Conservation (phyloP, 768 basidiomycete species). For the Sporobolomyces phaffii region DNA sequence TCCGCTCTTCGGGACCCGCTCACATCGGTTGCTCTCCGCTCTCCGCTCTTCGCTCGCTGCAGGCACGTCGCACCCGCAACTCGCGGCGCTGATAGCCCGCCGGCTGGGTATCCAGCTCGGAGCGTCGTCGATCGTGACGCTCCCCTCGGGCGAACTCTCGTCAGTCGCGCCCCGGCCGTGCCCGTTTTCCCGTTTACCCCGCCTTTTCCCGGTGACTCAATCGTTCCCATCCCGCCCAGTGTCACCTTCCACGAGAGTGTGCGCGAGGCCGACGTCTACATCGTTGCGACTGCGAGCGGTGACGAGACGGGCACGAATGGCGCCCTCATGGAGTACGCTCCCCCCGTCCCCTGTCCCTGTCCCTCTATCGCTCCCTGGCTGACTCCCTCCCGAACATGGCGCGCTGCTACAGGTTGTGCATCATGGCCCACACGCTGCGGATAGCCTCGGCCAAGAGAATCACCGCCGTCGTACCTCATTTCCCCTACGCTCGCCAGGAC, state of each 20-base stretch:
- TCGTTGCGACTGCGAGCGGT: slow-evolving; percentile 85
- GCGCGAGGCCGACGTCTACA: slow-evolving; percentile 97
- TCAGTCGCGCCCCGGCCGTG: slow-evolving; percentile 56
- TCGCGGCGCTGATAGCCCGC: slow-evolving; percentile 73
- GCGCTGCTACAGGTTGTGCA: slow-evolving; percentile 46
- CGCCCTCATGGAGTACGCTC: slow-evolving; percentile 90
- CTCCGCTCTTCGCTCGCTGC: background rate
- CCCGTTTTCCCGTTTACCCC: no score
- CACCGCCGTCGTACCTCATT: slow-evolving; percentile 91
- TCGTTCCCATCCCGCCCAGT: background rate
- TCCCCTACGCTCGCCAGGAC: slow-evolving; percentile 95
- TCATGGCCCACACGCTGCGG: slow-evolving; percentile 99
- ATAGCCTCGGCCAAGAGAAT: slow-evolving; percentile 98
- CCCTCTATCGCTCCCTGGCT: background rate
- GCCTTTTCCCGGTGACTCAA: background rate
- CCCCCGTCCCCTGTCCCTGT: background rate
- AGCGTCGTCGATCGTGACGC: slow-evolving; percentile 74
- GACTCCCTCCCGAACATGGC: background rate
- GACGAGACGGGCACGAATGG: slow-evolving; percentile 64
- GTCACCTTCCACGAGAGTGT: slow-evolving; percentile 71
- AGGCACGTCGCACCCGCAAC: slow-evolving; percentile 63
- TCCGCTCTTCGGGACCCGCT: background rate
- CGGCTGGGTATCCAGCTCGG: slow-evolving; percentile 86
- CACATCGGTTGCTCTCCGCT: background rate
- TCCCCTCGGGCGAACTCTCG: slow-evolving; percentile 82